Base-by-base conservation (phyloP, 2,329 filamentous ascomycete species). In the Golovinomyces cichoracearum region DNA sequence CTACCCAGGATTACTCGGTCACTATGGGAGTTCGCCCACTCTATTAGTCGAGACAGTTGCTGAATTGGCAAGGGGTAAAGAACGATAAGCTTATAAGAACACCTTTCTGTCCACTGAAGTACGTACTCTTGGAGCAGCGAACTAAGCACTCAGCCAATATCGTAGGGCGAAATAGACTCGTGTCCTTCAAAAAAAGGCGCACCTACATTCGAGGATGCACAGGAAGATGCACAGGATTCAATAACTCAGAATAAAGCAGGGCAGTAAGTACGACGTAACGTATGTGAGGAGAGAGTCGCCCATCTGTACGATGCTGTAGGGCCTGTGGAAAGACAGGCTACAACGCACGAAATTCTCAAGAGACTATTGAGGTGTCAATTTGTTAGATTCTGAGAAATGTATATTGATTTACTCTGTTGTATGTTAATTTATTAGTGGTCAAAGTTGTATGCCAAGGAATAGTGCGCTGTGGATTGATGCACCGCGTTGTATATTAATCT, bases 91-190 rank as follows among this genome's bases (percentile, higher is more conserved):
- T 15, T 33, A 53, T 49, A 38, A 51, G 45, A 44, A 45, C 12
- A 49, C 51, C 26, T 48, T 53, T 45, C 29, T 53, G 37, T 40
- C 38, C 21, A 38, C 48, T 38, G 31, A 51, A 29, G 37, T 49
- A 12, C 26, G 45, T 19, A 49, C 29, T 10, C 52, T 53, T 49
- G 52, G 50, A 27, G 29, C 6, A 31, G 50, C 49, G 15, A 51
- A 55, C 46, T 41, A 50, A 49, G 52, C 52, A 17, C 47, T 53
- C 44, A 49, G 53, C 47, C 52, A 53, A 49, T 45, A 48, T 29
- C 46, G 48, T 17, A 54, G 41, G 35, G 51, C 53, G 38, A 50
- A 53, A 55, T 54, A 52, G 41, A 50, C 41, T 21, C 49, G 45
- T 48, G 21, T 54, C 25, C 47, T 46, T 50, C 40, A 52, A 52